Evolutionary conservation across 108 stramenopile species (phyloP).

Genomic region (Pseudonitzschia multistriata): DNA sequence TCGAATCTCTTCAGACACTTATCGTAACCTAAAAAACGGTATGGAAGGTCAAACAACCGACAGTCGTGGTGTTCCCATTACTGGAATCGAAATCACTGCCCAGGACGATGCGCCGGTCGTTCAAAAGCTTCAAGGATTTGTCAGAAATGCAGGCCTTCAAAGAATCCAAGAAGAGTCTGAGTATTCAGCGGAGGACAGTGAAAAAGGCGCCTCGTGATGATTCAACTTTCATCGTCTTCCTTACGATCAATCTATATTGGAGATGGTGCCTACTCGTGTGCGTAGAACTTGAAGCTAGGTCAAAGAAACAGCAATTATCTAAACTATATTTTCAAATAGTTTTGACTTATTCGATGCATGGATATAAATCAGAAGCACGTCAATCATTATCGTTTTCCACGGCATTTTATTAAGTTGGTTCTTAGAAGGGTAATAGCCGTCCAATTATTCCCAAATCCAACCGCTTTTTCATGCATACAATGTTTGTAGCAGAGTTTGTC

Average conservation of each 20-base stretch:
- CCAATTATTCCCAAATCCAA: constrained; percentile 26
- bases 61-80: constrained; percentile 38
- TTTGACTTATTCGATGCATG: too few relatives aligned
- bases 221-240: too few relatives aligned
- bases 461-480: constrained; percentile 80
- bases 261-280: too few relatives aligned
- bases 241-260: too few relatives aligned
- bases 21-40: constrained; percentile 48
- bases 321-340: too few relatives aligned
- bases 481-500: constrained; percentile 44
- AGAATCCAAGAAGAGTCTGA: constrained; percentile 31
- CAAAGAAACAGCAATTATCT: too few relatives aligned
- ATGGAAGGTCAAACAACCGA: constrained; percentile 55
- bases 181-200: background rate
- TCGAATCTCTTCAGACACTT: constrained; percentile 49
- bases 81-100: constrained; percentile 41
- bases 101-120: constrained; percentile 55
- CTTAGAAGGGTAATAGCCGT: constrained; percentile 24
- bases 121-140: constrained; percentile 53
- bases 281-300: too few relatives aligned
- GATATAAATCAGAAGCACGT: too few relatives aligned
- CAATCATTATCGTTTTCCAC: too few relatives aligned
- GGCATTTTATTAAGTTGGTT: background rate
- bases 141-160: constrained; percentile 37
- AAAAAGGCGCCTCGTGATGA: too few relatives aligned